Base-by-base conservation (phyloP, 495 filamentous ascomycete genomes). In the Aspergillus steynii region DNA sequence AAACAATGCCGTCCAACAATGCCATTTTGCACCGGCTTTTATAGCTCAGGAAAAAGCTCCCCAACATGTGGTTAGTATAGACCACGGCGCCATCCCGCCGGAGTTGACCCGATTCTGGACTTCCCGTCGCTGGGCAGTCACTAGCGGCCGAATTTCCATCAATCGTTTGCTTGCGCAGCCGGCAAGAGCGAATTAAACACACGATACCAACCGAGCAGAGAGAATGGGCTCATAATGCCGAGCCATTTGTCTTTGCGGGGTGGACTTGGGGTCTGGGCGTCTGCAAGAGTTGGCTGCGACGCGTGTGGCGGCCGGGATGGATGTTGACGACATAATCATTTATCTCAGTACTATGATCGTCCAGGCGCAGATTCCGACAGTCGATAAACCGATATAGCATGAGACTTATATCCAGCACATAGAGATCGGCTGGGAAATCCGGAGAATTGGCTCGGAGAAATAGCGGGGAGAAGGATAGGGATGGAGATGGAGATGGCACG, bases 31-130 rank as follows among this genome's bases (percentile, higher is more conserved):
- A 8, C 9, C 9, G 12, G 7, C 10, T 15, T 14, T 42, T 42
- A 42, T 42, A 42, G 37, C 9, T 14, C 37, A 42, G 37, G 37
- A 42, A 42, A 20, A 42, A 14, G 37, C 12, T 15, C 12, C 12
- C 37, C 12, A 42, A 42, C 37, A 42, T 37, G 31, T 31, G 20
- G 12, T 20, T 58, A 46, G 55, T 60, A 53, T 12, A 4, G 20
- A 42, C 32, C 42, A 59, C 31, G 59, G 48, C 20, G 46, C 58
- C 61, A 69, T 71, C 70, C 72, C 72, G 54, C 71, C 71, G 72
- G 72, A 66, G 50, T 72, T 71, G 64, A 42, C 29, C 8, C 53
- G 12, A 32, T 50, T 29, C 5, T 49, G 46, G n/a, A 26, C 37
- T 50, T 53, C 34, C 14, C 28, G 58, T 45, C 53, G 53, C 49